Conservation (phyloP, 148 eudicot genomes). For the Spergularia marina region DNA sequence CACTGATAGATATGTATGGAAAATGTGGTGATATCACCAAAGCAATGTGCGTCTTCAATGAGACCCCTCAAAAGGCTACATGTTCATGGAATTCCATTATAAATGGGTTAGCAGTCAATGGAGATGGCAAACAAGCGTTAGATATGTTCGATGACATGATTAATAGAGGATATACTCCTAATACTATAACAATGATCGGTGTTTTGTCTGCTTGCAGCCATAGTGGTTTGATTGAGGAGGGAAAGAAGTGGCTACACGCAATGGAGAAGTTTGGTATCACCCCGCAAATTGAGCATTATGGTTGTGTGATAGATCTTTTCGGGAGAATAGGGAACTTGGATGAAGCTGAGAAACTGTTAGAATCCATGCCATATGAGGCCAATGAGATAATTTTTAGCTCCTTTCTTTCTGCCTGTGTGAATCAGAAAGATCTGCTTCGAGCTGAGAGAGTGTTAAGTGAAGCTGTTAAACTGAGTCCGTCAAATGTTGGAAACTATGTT, state of each 20-base stretch:
- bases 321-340: slow-evolving; percentile 68
- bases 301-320: slow-evolving; percentile 72
- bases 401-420: slow-evolving; percentile 67
- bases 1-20: slow-evolving; percentile 77
- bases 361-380: slow-evolving; percentile 69
- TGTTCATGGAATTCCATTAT: slow-evolving; percentile 80
- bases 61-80: slow-evolving; percentile 38
- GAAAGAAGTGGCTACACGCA: slow-evolving; percentile 52
- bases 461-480: slow-evolving; percentile 41
- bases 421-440: slow-evolving; percentile 49
- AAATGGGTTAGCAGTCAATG: slow-evolving; percentile 78
- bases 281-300: slow-evolving; percentile 75
- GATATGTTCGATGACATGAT: slow-evolving; percentile 55
- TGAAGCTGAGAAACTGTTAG: slow-evolving; percentile 69
- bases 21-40: slow-evolving; percentile 73
- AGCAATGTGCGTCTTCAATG: slow-evolving; percentile 52
- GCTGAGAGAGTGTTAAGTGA: slow-evolving; percentile 58
- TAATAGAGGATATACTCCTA: slow-evolving; percentile 42
- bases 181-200: slow-evolving; percentile 67
- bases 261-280: slow-evolving; percentile 47
- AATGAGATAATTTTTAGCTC: slow-evolving; percentile 76
- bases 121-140: slow-evolving; percentile 61
- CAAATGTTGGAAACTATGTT: slow-evolving; percentile 58
- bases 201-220: slow-evolving; percentile 84
- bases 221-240: slow-evolving; percentile 77